phyloP scores from a whole-genome alignment of 1,284 basidiomycete genomes.

The Volvariella volvacea region DNA sequence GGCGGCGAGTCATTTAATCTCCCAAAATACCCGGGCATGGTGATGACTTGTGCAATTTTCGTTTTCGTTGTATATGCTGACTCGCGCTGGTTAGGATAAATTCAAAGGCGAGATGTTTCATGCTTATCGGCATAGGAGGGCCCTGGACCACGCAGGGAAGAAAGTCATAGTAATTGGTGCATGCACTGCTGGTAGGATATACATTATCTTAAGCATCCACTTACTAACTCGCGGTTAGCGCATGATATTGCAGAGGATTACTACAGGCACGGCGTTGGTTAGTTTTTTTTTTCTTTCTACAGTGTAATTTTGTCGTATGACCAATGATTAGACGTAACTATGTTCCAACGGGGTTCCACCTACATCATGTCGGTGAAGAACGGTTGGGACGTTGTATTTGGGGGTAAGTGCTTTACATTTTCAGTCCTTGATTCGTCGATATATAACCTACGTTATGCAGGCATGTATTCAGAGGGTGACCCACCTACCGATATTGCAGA shows the following conservation, averaged over 20 bases:
- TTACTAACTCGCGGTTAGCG: conserved; percentile 10
- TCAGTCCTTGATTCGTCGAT: not conserved
- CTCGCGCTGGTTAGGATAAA: conserved; percentile 24
- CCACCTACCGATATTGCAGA: conserved; percentile 35
- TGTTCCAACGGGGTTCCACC: conserved; percentile 33
- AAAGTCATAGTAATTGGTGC: conserved; percentile 58
- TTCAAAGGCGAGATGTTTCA: conserved; percentile 55
- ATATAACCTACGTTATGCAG: conserved; percentile 13
- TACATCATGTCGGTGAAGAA: conserved; percentile 28
- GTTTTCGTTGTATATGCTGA: conserved; percentile 2
- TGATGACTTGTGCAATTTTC: conserved; percentile 7
- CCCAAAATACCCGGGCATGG: conserved; percentile 36
- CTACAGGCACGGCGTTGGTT: conserved; percentile 18
- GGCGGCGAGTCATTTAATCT: conserved; percentile 38
- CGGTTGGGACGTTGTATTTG: conserved; percentile 19
- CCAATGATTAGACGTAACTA: conserved; percentile 28
- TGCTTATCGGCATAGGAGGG: conserved; percentile 43
- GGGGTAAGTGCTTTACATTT: conserved; percentile 10
- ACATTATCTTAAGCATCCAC: not conserved
- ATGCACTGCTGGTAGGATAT: conserved; percentile 49
- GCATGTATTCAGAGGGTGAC: conserved; percentile 32
- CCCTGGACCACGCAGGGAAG: conserved; percentile 47
- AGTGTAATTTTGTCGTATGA: conserved; percentile 3
- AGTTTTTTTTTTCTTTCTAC: not conserved
- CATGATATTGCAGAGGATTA: conserved; percentile 26